Percentiles rank a stretch among this genome's conserved stretches.
These are phyloP conservation scores for Wickerhamomyces sp. DNA, from an alignment of 1,139 yeast species.

Conservation along the genomic window DNA sequence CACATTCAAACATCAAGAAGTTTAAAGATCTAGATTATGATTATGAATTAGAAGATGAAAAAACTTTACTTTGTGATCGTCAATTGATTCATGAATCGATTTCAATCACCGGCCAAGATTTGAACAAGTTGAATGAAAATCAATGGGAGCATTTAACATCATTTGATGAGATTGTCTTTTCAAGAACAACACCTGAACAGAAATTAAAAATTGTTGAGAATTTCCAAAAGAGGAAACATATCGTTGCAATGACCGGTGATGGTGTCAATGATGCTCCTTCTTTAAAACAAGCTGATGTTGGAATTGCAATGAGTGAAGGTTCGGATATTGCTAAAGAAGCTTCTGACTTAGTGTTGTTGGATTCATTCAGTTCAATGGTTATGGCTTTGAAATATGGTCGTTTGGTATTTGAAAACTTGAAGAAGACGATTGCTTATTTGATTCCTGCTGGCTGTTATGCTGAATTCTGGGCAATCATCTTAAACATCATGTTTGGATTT, in stretches of 20 bases:
- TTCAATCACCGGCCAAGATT: conserved; percentile 37
- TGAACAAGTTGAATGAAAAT: conserved; percentile 32
- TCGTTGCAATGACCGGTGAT: conserved; percentile 50
- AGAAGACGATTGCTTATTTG: conserved; percentile 44
- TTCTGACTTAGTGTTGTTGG: conserved; percentile 43
- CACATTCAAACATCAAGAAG: conserved; percentile 26
- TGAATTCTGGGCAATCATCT: conserved; percentile 48
- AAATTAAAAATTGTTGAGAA: conserved; percentile 44
- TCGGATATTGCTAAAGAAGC: conserved; percentile 58
- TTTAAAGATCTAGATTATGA: conserved; percentile 22
- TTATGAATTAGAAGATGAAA: conserved; percentile 5
- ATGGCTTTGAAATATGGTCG: conserved; percentile 45
- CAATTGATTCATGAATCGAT: conserved; percentile 24
- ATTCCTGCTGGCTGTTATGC: conserved; percentile 52
- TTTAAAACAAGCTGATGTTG: conserved; percentile 46
- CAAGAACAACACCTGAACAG: conserved; percentile 52
- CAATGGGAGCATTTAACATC: conserved; percentile 38
- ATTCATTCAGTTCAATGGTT: conserved; percentile 40
- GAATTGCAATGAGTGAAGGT: conserved; percentile 46
- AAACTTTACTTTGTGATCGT: conserved; percentile 10
- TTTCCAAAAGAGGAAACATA: conserved; percentile 39
- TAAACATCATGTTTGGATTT: conserved; percentile 44
- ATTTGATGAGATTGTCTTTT: conserved; percentile 43
- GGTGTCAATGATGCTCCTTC: conserved; percentile 54
- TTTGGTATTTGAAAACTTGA: conserved; percentile 47